Evolutionary conservation across 371 early-diverging fungal species (phyloP).

Genomic region (Zopfochytrium polystomum): DNA sequence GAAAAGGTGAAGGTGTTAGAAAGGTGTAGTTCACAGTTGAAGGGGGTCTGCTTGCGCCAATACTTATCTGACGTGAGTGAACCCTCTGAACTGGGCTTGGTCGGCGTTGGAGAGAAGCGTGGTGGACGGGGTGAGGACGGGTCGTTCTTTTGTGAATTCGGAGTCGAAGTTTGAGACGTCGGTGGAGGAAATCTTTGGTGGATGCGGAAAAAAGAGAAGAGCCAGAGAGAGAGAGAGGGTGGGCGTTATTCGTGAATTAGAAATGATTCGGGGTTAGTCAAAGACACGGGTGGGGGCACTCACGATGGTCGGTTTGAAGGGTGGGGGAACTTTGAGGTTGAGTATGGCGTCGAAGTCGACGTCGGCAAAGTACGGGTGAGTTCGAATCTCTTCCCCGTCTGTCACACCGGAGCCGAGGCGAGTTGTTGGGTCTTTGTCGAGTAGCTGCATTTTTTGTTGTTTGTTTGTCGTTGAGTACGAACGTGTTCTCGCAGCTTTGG

Average conservation of each 20-base stretch:
- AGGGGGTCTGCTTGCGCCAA: constrained; percentile 12
- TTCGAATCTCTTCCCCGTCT: constrained; percentile 86
- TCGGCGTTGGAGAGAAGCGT: constrained; percentile 70
- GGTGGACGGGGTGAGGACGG: constrained; percentile 84
- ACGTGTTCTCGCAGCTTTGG: too few species aligned
- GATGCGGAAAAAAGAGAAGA: constrained; percentile 5
- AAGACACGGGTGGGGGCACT: constrained; percentile 5
- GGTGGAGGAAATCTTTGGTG: constrained; percentile 56
- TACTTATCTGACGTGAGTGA: constrained; percentile 69
- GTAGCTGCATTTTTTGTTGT: constrained; percentile 46
- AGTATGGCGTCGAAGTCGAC: constrained; percentile 91
- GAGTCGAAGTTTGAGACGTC: constrained; percentile 94
- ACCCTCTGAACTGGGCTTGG: constrained; percentile 88
- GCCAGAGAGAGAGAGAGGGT: neutral
- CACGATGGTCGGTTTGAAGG: constrained; percentile 81
- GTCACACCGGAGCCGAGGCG: constrained; percentile 79
- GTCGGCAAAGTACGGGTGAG: constrained; percentile 91
- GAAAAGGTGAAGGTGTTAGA: neutral
- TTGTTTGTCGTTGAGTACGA: neutral
- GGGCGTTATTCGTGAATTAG: neutral
- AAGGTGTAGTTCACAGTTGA: neutral
- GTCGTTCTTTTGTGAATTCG: constrained; percentile 88
- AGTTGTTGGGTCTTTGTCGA: constrained; percentile 82
- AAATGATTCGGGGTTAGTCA: neutral
- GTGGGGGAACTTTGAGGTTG: constrained; percentile 76